Evolutionary conservation across 306 rosid species (phyloP), one percentile per base, ranked within the genome.

Genomic region (Erythrophleum fordii): DNA sequence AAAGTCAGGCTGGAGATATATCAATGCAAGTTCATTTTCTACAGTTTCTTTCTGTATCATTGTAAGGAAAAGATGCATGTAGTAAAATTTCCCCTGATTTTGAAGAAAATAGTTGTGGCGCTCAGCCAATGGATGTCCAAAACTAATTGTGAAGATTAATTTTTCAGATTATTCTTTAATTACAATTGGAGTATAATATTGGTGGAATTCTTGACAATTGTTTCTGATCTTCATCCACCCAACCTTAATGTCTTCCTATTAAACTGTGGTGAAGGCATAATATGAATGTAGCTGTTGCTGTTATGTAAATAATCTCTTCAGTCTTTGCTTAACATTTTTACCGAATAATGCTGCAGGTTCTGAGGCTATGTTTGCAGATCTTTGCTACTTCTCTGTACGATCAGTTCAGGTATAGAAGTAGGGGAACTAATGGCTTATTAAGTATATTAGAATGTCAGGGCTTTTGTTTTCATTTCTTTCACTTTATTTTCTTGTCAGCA

Each of bases 341-440:
- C 45, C 58, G 23, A 52, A 65, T 42, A 70, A 75, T 85, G 71
- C 81, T 86, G 72, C 94, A 95, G 99, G 99, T 90, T 95, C 98
- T 3, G 99, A 95, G 87, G 99, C 99, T 76, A 95, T 95, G 97
- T 95, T 95, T 78, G 99, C 97, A 17, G 97, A 95, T 87, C 99
- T 95, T 86, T 95, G 97, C 89, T 91, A 95, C 85, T 95, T 95
- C 82, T 82, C 97, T 83, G 97, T 95, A 39, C 91, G 90, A 79
- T 93, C 99, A 71, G 97, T 95, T 81, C 99, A 95, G 97, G 99
- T 95, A 88, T 85, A 77, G 72, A 67, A 73, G 58, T 44, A 46
- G 45, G 62, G n/a, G 45, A 61, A 49, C 42, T 41, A 46, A 20
- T 66, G 22, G 56, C 75, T 80, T 62, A 26, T 75, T 82, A 23